phyloP scores from a whole-genome alignment of 768 basidiomycete species.

The Pulveroboletus sp. region DNA sequence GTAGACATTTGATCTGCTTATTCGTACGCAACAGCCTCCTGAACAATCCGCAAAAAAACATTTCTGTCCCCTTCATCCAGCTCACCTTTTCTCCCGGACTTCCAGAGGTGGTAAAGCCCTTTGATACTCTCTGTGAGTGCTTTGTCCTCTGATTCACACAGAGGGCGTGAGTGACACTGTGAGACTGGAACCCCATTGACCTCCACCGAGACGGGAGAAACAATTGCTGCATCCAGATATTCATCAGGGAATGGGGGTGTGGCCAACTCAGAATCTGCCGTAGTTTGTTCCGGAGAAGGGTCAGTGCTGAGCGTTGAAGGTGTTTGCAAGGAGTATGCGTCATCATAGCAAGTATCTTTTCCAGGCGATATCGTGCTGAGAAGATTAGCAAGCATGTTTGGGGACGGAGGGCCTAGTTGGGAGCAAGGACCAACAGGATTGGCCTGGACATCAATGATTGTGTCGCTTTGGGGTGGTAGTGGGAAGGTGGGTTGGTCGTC shows the following conservation, averaged over 20 bases:
- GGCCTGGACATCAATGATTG: conserved; percentile 13
- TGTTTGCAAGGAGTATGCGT: conserved; percentile 5
- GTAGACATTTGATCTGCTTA: conserved; percentile 1
- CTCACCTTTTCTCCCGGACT: conserved; percentile 31
- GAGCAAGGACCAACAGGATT: conserved; percentile 18
- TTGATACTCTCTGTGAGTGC: conserved; percentile 52
- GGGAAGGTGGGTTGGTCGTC: not conserved
- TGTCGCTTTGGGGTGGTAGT: conserved; percentile 6
- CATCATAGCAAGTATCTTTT: conserved; percentile 13
- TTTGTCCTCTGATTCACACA: conserved; percentile 29
- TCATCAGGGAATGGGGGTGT: conserved; percentile 20
- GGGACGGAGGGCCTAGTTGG: conserved; percentile 24
- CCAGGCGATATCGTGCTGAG: conserved; percentile 27
- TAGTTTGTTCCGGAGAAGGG: conserved; percentile 14
- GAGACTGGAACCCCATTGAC: conserved; percentile 10
- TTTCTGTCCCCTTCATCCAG: conserved; percentile 20
- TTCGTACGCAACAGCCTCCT: conserved; percentile 24
- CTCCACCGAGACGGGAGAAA: conserved; percentile 15
- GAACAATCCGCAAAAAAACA: conserved; percentile 36
- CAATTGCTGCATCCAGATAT: conserved; percentile 8
- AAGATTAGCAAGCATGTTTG: conserved; percentile 22
- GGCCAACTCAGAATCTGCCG: conserved; percentile 21
- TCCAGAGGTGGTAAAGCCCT: conserved; percentile 63
- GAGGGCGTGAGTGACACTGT: not conserved
- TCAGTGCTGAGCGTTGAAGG: conserved; percentile 6